These are phyloP conservation scores for Blastocrithidia nonstop DNA, from an alignment of 208 protist genomes.

Conservation along the genomic window DNA sequence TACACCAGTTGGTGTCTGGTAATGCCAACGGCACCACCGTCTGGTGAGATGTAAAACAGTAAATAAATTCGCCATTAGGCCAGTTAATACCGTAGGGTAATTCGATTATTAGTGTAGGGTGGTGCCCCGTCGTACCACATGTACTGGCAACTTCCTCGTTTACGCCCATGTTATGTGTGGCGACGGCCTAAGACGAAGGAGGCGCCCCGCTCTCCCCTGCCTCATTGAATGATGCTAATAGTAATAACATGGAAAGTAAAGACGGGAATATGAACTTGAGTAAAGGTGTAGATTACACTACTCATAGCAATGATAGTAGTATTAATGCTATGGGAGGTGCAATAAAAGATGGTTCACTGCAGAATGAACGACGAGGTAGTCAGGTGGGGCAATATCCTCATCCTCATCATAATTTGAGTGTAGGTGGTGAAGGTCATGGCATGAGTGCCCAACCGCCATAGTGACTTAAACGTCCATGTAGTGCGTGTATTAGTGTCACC, in stretches of 20 bases:
- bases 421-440: slow-evolving; percentile 3
- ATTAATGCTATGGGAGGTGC: not conserved
- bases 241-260: not conserved
- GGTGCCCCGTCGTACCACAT: slow-evolving; percentile 80
- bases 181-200: slow-evolving; percentile 28
- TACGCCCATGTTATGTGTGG: slow-evolving; percentile 51
- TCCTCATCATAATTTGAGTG: not conserved
- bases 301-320: too few species aligned
- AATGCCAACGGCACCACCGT: slow-evolving; percentile 89
- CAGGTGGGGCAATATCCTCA: not conserved
- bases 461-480: slow-evolving; percentile 43
- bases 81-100: slow-evolving; percentile 48
- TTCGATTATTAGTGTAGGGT: slow-evolving; percentile 92
- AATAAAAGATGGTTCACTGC: not conserved
- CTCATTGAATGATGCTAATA: not conserved
- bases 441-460: slow-evolving; percentile 17
- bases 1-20: slow-evolving; percentile 79
- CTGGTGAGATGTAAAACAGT: slow-evolving; percentile 89
- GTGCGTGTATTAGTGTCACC: slow-evolving; percentile 42
- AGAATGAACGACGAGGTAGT: not conserved
- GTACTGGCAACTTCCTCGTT: slow-evolving; percentile 87
- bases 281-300: too few species aligned
- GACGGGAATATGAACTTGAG: too few species aligned
- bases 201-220: not conserved
- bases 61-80: slow-evolving; percentile 32